Evolutionary conservation across 1,284 basidiomycete genomes (phyloP).

Genomic region (Ganoderma meredithae): DNA sequence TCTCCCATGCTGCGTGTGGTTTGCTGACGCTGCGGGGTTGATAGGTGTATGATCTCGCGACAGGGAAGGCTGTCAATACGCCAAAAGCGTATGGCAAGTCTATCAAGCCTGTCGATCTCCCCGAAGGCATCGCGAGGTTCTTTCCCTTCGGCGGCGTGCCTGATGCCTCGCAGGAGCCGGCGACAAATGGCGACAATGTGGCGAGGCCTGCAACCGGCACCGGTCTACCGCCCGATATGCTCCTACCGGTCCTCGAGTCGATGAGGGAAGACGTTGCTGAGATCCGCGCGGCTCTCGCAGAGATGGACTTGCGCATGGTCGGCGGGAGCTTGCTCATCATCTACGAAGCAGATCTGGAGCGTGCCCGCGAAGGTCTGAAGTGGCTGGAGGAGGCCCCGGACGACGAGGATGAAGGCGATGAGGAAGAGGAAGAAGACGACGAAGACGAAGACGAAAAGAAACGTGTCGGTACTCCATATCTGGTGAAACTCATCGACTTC

Average conservation of each 20-base stretch:
- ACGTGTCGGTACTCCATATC: conserved; percentile 59
- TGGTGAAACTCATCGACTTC: conserved; percentile 91
- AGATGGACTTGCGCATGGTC: conserved; percentile 81
- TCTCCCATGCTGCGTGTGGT: too few relatives aligned
- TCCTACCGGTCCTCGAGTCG: conserved; percentile 67
- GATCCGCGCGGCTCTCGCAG: conserved; percentile 59
- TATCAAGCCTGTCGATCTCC: conserved; percentile 72
- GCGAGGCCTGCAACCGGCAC: conserved; percentile 28
- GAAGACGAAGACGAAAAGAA: conserved; percentile 44
- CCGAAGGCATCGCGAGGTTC: conserved; percentile 78
- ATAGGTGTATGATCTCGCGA: conserved; percentile 78
- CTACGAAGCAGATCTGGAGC: conserved; percentile 77
- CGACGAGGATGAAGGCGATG: conserved; percentile 48
- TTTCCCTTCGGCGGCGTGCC: conserved; percentile 64
- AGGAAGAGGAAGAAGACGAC: conserved; percentile 45
- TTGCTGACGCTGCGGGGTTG: neutral
- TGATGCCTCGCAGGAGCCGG: conserved; percentile 10
- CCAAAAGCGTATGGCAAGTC: conserved; percentile 86
- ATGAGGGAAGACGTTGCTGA: conserved; percentile 65
- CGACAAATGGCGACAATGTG: neutral
- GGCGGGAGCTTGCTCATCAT: conserved; percentile 84
- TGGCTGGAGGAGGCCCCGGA: conserved; percentile 42
- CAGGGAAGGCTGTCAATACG: conserved; percentile 62
- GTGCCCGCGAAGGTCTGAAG: conserved; percentile 50
- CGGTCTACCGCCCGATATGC: conserved; percentile 62